phyloP scores from a whole-genome alignment of 2,329 filamentous ascomycete species.

The Beauveria pseudobassiana region DNA sequence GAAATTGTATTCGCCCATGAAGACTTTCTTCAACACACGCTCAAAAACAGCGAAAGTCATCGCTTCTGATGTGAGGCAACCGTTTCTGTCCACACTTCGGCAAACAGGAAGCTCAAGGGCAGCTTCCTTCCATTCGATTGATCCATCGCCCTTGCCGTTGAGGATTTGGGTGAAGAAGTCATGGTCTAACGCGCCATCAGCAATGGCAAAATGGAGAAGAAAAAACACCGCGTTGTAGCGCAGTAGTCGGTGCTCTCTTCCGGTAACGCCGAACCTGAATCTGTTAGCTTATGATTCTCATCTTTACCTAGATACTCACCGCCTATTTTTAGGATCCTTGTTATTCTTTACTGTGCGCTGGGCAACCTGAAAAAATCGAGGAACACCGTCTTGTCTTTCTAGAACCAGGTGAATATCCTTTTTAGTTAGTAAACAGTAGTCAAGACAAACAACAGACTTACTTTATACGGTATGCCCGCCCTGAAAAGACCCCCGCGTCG shows the following conservation, averaged over 20 bases:
- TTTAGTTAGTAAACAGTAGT: background rate
- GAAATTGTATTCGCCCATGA: background rate
- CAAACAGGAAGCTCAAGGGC: background rate
- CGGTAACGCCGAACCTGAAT: background rate
- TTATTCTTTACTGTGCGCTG: background rate
- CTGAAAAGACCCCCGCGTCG: background rate
- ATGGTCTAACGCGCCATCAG: constrained; percentile 5
- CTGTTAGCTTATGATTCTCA: background rate
- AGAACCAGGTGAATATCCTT: background rate
- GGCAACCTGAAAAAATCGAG: background rate
- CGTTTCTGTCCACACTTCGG: background rate
- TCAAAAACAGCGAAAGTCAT: constrained; percentile 1
- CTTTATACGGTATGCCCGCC: constrained; percentile 2
- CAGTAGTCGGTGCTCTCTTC: constrained; percentile 1
- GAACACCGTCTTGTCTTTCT: background rate
- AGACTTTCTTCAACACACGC: background rate
- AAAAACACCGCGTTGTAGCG: constrained; percentile 4
- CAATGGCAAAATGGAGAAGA: constrained; percentile 6
- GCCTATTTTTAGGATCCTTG: background rate
- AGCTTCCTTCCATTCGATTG: background rate
- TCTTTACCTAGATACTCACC: background rate
- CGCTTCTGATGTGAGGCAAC: background rate
- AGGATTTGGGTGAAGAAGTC: background rate
- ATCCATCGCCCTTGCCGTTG: background rate
- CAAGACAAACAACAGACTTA: background rate